These are phyloP conservation scores for Mucor saturninus DNA, from an alignment of 371 early-diverging fungal species.

Conservation along the genomic window DNA sequence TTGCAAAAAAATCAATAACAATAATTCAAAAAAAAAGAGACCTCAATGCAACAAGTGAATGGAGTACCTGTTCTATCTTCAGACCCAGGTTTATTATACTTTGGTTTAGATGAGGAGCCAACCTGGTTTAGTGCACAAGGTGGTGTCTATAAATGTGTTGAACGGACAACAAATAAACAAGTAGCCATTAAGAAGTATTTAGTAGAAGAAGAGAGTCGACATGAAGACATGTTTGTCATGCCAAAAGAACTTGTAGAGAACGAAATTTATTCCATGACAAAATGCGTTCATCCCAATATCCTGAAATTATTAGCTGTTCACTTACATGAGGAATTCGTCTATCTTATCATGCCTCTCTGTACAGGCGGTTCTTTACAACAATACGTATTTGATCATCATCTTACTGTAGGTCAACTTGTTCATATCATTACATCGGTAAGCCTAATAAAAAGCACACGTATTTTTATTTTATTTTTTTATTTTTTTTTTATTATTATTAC, in stretches of 20 bases:
- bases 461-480: constrained; percentile 4
- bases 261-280: constrained; percentile 59
- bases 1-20: background rate
- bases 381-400: constrained; percentile 53
- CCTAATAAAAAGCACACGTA: background rate
- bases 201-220: constrained; percentile 44
- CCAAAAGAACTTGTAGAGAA: constrained; percentile 58
- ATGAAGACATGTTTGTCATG: constrained; percentile 56
- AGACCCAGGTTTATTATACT: constrained; percentile 44
- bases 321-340: constrained; percentile 56
- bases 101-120: constrained; percentile 47
- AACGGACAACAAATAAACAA: constrained; percentile 28
- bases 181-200: constrained; percentile 58
- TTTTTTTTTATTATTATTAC: constrained; percentile 2
- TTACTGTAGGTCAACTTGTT: constrained; percentile 52
- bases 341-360: constrained; percentile 54
- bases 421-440: constrained; percentile 49
- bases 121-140: constrained; percentile 61
- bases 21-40: background rate
- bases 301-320: constrained; percentile 47
- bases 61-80: constrained; percentile 49
- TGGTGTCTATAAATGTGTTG: constrained; percentile 50
- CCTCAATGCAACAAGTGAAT: constrained; percentile 53
- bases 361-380: constrained; percentile 56
- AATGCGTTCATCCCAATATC: constrained; percentile 51